Evolutionary conservation across 305 asterid genomes (phyloP).

Genomic region (Plantago coronopus): DNA sequence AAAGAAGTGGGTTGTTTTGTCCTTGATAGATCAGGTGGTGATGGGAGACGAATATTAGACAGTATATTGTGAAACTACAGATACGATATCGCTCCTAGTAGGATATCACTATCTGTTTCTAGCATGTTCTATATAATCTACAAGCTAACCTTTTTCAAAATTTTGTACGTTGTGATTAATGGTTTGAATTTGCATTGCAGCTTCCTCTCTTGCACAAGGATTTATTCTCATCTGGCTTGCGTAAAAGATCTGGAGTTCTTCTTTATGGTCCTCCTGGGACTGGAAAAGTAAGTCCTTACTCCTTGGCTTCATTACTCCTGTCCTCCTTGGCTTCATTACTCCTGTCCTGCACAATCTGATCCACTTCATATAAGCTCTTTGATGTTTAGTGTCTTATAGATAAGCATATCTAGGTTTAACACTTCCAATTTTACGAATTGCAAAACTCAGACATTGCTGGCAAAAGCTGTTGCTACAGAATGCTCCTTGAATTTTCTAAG

Average conservation of each 20-base stretch:
- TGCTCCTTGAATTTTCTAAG: slow-evolving; percentile 94
- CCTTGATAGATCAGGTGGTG: background rate
- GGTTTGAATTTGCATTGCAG: slow-evolving; percentile 39
- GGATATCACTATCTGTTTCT: background rate
- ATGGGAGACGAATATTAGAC: background rate
- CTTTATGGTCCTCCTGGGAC: slow-evolving; percentile 99
- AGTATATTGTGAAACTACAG: no score
- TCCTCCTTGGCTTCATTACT: slow-evolving; percentile 9
- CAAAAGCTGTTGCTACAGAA: slow-evolving; percentile 99
- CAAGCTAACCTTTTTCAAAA: slow-evolving; percentile 12
- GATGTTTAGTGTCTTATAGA: slow-evolving; percentile 10
- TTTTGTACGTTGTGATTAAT: slow-evolving; percentile 12
- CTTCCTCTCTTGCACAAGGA: slow-evolving; percentile 96
- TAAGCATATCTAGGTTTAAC: slow-evolving; percentile 13
- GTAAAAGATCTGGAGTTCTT: slow-evolving; percentile 98
- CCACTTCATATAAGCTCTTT: slow-evolving; percentile 1
- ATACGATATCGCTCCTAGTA: background rate
- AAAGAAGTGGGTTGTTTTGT: slow-evolving; percentile 8
- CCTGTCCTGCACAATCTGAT: background rate
- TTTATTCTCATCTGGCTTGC: slow-evolving; percentile 93
- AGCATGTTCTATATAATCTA: slow-evolving; percentile 1
- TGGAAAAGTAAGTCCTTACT: slow-evolving; percentile 67
- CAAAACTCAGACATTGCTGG: slow-evolving; percentile 77
- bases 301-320: background rate
- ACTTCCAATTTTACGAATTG: slow-evolving; percentile 17